Evolutionary conservation across 1,139 yeast genomes (phyloP).

Genomic region (Geotrichum carabidarum): DNA sequence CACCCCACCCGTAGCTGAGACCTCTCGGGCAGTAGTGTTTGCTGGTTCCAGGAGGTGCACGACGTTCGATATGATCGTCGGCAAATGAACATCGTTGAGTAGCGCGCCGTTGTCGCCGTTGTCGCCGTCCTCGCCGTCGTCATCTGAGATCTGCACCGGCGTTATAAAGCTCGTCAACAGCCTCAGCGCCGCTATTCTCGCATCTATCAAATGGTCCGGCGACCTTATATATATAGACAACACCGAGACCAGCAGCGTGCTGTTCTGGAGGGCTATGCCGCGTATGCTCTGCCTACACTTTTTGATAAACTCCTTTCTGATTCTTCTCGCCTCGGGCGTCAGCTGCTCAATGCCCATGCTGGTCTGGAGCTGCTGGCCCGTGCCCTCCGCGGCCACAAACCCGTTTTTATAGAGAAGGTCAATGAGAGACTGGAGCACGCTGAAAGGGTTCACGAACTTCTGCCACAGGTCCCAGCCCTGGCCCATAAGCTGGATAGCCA

Average conservation of each 20-base stretch:
- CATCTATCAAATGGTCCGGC: constrained; percentile 21
- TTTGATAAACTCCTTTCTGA: constrained; percentile 9
- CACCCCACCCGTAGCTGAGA: constrained; percentile 23
- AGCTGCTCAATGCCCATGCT: neutral
- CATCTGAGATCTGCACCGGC: neutral
- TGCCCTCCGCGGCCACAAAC: constrained; percentile 18
- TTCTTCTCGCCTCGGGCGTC: constrained; percentile 6
- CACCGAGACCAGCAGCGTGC: constrained; percentile 27
- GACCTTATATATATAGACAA: constrained; percentile 26
- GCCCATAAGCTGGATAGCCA: constrained; percentile 30
- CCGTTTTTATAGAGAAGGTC: constrained; percentile 24
- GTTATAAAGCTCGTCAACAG: constrained; percentile 23
- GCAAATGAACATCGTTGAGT: constrained; percentile 22
- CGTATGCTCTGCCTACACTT: constrained; percentile 25
- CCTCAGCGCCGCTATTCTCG: constrained; percentile 27
- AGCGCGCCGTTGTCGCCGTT: constrained; percentile 7
- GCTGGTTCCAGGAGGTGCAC: constrained; percentile 28
- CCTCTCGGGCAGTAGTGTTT: constrained; percentile 23
- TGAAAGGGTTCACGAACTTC: constrained; percentile 27
- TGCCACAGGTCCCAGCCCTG: constrained; percentile 30
- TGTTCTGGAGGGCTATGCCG: constrained; percentile 27
- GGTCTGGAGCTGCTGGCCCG: neutral
- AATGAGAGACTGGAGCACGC: constrained; percentile 25
- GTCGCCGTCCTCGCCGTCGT: neutral
- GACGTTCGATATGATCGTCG: constrained; percentile 26